A percentile compares a stretch with the other conserved stretches of the same genome.
Evolutionary conservation across 768 basidiomycete species (phyloP).

Genomic region (Tephrocybe sp.): DNA sequence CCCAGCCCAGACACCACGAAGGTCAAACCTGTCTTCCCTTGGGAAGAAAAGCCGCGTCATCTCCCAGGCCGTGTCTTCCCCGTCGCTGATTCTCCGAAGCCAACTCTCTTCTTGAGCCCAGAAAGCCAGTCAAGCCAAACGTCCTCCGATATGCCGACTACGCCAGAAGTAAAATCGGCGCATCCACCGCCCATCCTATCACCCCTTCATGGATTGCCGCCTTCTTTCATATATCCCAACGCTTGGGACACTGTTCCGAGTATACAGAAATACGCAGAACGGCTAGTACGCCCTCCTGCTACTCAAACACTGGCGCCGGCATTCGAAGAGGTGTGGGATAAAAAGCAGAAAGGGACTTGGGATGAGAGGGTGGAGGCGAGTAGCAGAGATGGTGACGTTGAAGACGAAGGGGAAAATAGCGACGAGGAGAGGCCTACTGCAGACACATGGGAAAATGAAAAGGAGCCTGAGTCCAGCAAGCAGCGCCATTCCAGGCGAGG

Average conservation of each 20-base stretch:
- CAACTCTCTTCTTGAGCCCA: slow-evolving; percentile 41
- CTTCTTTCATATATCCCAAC: slow-evolving; percentile 66
- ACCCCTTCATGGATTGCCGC: slow-evolving; percentile 53
- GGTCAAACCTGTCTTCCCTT: slow-evolving; percentile 87
- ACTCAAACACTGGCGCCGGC: slow-evolving; percentile 44
- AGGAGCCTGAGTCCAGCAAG: slow-evolving; percentile 32
- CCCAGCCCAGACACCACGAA: slow-evolving; percentile 70
- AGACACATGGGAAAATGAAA: slow-evolving; percentile 31
- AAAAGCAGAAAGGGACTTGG: slow-evolving; percentile 40
- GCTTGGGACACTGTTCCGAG: slow-evolving; percentile 85
- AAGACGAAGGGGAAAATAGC: slow-evolving; percentile 66
- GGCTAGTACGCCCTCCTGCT: slow-evolving; percentile 51
- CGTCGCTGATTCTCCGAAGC: slow-evolving; percentile 53
- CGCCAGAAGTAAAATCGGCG: slow-evolving; percentile 31
- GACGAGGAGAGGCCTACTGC: slow-evolving; percentile 33
- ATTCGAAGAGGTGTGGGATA: slow-evolving; percentile 45
- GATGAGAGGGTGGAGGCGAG: slow-evolving; percentile 61
- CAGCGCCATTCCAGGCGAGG: slow-evolving; percentile 33
- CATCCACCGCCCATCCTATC: slow-evolving; percentile 31
- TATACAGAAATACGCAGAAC: slow-evolving; percentile 74
- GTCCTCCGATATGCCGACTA: slow-evolving; percentile 35
- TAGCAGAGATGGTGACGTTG: slow-evolving; percentile 82
- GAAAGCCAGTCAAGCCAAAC: slow-evolving; percentile 36
- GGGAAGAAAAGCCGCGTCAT: slow-evolving; percentile 79
- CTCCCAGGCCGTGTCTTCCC: slow-evolving; percentile 76